Evolutionary conservation across 768 basidiomycete species (phyloP), one percentile per base, ranked within the genome.

Genomic region (Boletus rubroflammeus): DNA sequence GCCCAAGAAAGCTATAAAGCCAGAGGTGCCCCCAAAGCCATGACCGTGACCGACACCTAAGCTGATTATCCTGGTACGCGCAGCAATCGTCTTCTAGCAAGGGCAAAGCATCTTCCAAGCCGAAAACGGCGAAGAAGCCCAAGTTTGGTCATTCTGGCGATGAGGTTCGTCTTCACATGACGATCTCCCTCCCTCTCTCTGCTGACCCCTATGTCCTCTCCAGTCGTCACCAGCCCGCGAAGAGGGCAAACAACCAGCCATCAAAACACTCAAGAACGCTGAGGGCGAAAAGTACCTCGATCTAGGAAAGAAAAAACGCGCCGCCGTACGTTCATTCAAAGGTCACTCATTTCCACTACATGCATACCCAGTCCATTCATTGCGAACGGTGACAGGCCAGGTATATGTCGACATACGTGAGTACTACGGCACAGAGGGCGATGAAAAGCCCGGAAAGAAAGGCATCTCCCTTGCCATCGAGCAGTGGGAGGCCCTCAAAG

Each of bases 381-480:
- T 19, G n/a, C 21, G 23, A 28, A 41, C 32, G 19, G 21, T 46
- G 45, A 46, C 42, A 77, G 86, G 84, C 8, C 74, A 69, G 1
- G 63, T 78, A 3, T 72, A 82, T 40, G 66, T 91, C 25, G 87
- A 91, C 62, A 88, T 92, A 50, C 81, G 90, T 38, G 88, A 92
- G 66, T 92, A 78, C 61, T 93, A 87, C 50, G 75, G 69, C 49
- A 66, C 70, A 21, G 72, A 79, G 1, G 82, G 84, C 6, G 82
- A 84, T 4, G 77, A 81, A 58, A 89, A 86, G 57, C 90, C 90
- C 0, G 88, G 88, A 0, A 92, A 90, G 69, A 93, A 91, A 62
- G 90, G 89, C 9, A 87, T 92, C 48, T 79, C 85, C 0, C 74
- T 93, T 26, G 67, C 73, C 14, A 44, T 72, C 3, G 88, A 90